phyloP scores from a whole-genome alignment of 768 basidiomycete species.

The Mycena amicta region DNA sequence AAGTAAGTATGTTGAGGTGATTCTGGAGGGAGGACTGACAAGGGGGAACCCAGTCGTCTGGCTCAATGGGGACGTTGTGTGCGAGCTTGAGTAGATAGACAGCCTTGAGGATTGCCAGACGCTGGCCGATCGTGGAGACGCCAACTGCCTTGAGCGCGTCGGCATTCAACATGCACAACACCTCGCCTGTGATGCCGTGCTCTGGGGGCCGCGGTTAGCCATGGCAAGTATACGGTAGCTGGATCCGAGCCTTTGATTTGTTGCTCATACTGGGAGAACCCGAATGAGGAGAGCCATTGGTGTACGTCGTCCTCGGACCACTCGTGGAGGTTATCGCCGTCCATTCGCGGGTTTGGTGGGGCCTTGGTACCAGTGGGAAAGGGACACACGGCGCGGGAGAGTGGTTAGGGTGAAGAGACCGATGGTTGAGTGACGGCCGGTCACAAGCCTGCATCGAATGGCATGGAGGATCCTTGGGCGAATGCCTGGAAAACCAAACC shows the following conservation, averaged over 20 bases:
- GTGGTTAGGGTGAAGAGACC: neutral
- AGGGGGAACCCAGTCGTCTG: constrained; percentile 86
- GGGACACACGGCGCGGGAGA: constrained; percentile 12
- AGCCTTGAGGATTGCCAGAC: constrained; percentile 88
- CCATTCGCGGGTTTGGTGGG: constrained; percentile 18
- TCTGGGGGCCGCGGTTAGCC: constrained; percentile 51
- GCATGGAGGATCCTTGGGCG: constrained; percentile 65
- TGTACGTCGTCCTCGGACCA: constrained; percentile 84
- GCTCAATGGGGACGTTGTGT: constrained; percentile 79
- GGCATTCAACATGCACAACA: constrained; percentile 81
- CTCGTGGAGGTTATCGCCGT: constrained; percentile 49
- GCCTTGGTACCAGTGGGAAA: no score
- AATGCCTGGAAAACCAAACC: constrained; percentile 57
- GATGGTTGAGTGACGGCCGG: neutral
- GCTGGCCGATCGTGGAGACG: constrained; percentile 87
- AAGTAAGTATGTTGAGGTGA: constrained; percentile 31
- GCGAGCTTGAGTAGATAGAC: constrained; percentile 89
- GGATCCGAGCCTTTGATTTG: constrained; percentile 81
- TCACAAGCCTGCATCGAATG: neutral
- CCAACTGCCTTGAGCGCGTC: constrained; percentile 86
- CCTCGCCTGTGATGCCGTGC: constrained; percentile 90
- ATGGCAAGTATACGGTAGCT: no score
- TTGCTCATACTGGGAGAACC: constrained; percentile 82
- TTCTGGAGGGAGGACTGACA: constrained; percentile 54
- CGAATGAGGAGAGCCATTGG: constrained; percentile 73